Evolutionary conservation across 345 rosid genomes (phyloP), one percentile per base, ranked within the genome.

Genomic region (Microcos paniculata): DNA sequence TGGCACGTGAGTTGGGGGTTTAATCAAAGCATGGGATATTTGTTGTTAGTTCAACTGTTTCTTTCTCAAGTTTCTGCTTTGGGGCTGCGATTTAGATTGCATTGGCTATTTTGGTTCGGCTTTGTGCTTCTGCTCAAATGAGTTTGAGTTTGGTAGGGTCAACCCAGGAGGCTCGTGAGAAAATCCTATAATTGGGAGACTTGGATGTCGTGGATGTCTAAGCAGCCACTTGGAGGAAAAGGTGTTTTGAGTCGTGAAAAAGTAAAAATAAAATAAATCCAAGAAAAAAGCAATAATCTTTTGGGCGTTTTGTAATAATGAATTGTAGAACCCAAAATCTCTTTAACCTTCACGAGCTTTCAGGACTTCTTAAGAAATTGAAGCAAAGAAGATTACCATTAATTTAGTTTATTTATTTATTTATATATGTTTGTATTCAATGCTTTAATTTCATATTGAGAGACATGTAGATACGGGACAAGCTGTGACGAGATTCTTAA

Each of bases 131-230:
- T 24, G 13, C 42, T 61, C 33, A 40, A 53, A 48, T 19, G 24
- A 59, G 55, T 59, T n/a, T 31, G 35, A 62, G 46, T 68, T 45
- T 49, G 80, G 79, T 45, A 65, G 80, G 59, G 33, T 33, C 78
- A 49, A 61, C 70, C 15, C 65, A 23, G 51, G 59, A 69, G 57
- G 28, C 75, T 56, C 70, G 56, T 71, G 80, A 68, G 45, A 70
- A 61, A 56, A 59, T 66, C 86, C 80, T 59, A 35, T 28, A 67
- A 71, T 67, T 67, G 51, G 76, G 81, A 64, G 62, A 58, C 67
- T 38, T 61, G 23, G 62, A 62, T 74, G 18, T 75, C 53, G 78
- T 69, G 78, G 78, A 79, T 81, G 26, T 26, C 38, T 23, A 18
- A 45, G 33, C 45, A 73, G 35, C 72, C 76, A 8, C 38, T 23